A percentile compares a stretch with the other conserved stretches of the same genome.
Conservation (phyloP, 371 early-diverging fungal species). For the Scutellospora calospora region DNA sequence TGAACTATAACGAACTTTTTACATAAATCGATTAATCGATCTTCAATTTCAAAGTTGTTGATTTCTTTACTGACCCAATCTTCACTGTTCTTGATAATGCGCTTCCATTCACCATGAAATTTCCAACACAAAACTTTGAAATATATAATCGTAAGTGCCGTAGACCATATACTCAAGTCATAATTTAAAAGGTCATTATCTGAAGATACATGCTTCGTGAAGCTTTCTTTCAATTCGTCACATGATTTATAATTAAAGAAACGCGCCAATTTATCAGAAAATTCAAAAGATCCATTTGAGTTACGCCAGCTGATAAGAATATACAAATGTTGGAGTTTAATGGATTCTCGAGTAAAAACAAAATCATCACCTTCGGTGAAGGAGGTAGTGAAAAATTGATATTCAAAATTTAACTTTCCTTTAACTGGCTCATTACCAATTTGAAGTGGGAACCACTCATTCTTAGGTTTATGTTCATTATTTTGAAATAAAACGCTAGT, state of each 20-base stretch:
- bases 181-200: not conserved
- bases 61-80: slow-evolving; percentile 16
- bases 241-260: slow-evolving; percentile 32
- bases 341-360: not conserved
- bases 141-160: slow-evolving; percentile 27
- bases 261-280: slow-evolving; percentile 22
- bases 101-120: slow-evolving; percentile 25
- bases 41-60: slow-evolving; percentile 26
- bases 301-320: slow-evolving; percentile 35
- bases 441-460: not conserved
- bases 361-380: not conserved
- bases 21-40: slow-evolving; percentile 16
- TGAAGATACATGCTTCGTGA: not conserved
- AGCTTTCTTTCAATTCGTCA: not conserved
- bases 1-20: slow-evolving; percentile 1
- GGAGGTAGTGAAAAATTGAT: not conserved
- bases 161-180: not conserved
- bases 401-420: not conserved
- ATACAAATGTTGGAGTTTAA: slow-evolving; percentile 9
- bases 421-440: not conserved
- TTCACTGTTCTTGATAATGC: not conserved
- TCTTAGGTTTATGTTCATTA: not conserved
- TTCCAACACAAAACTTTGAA: slow-evolving; percentile 38
- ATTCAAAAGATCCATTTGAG: slow-evolving; percentile 8
- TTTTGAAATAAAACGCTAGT: not conserved